These are phyloP conservation scores for Fusarium nygamai DNA, from an alignment of 2,329 filamentous ascomycete genomes.

Conservation along the genomic window DNA sequence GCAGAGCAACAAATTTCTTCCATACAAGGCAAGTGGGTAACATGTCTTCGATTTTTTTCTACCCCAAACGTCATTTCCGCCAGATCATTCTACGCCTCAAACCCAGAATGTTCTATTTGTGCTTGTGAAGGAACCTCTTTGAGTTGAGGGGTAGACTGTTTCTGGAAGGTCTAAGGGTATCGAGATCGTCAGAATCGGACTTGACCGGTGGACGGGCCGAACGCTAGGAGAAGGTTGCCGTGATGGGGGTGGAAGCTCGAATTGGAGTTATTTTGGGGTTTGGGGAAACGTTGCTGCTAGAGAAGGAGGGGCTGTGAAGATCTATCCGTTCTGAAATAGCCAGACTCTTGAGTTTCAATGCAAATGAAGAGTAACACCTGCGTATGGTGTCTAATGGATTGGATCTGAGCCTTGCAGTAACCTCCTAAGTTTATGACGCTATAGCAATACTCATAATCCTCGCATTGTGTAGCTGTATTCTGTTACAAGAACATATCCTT, in stretches of 20 bases:
- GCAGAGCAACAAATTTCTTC: constrained; percentile 6
- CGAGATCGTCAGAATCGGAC: background rate
- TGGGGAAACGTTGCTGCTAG: background rate
- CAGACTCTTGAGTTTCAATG: too few species aligned
- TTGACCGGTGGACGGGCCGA: constrained; percentile 7
- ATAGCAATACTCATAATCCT: background rate
- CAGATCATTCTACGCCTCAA: background rate
- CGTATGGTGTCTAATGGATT: background rate
- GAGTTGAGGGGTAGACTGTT: background rate
- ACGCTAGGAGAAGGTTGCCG: background rate
- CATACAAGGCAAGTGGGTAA: constrained; percentile 25
- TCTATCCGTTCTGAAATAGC: background rate
- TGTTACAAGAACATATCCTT: background rate
- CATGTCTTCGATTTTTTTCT: constrained; percentile 1
- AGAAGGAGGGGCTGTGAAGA: background rate
- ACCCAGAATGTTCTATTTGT: background rate
- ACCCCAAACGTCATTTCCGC: constrained; percentile 3
- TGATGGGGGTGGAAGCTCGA: background rate
- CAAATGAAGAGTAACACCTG: background rate
- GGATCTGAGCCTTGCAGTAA: background rate
- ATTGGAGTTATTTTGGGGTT: background rate
- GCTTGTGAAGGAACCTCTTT: background rate
- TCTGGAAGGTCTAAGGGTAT: background rate
- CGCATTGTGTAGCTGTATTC: background rate
- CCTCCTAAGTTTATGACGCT: background rate